Base-by-base conservation (phyloP, 805 yeast genomes). In the Candida caryicola region DNA sequence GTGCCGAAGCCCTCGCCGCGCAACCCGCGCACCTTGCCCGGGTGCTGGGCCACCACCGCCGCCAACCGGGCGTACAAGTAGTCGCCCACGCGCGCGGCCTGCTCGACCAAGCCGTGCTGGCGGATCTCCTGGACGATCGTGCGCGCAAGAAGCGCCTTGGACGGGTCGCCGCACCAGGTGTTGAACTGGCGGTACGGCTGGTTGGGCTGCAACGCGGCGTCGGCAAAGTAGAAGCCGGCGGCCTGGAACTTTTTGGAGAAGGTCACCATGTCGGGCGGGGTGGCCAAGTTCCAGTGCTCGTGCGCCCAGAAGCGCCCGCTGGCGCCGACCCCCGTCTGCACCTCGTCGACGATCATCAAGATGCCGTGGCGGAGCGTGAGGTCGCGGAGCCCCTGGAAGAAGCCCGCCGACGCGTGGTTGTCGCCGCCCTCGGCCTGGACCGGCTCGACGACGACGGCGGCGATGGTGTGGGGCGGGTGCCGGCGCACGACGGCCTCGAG, bases 131-230 rank as follows among this genome's bases (percentile, higher is more conserved):
- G 69, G 47, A 73, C 74, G 46, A 81, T 81, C 42, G 80, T 65
- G 47, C 73, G 73, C 28, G 85, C 85, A 50, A 81, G 68, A 37
- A 81, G 64, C 57, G 82, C 81, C 63, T 77, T 77, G 12, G 85
- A 74, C 45, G 86, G 84, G 57, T 81, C 86, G 49, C 86, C 87
- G 60, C 85, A 81, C 87, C 87, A 81, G 43, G 87, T 81, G 71
- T 81, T 81, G 67, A 81, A 81, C 55, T 81, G 86, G 64, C 86
- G 73, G 63, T 76, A 81, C 17, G 85, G 74, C 50, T 69, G 69
- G 47, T 71, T 72, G 34, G 85, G 85, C 45, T 76, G 74, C 53
- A 81, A 71, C 13, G 69, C 69, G 10, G 74, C 73, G 59, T 80
- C 79, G 44, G 71, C 71, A 70, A 76, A 81, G 64, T 71, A 81